phyloP scores from a whole-genome alignment of 1,139 yeast species.

The Candida sp. region DNA sequence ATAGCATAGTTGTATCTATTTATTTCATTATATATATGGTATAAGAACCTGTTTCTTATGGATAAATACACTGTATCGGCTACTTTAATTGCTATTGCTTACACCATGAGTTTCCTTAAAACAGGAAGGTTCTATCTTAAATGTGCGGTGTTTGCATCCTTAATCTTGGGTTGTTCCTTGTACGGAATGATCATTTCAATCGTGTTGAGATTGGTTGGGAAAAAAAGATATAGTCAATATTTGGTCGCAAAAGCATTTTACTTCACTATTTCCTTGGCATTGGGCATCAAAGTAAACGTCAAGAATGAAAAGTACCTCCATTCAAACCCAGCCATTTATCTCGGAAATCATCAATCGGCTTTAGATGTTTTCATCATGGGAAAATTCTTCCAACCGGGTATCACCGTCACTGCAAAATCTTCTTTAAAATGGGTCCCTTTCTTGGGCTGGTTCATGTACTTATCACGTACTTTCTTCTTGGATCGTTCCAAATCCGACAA shows the following conservation, averaged over 20 bases:
- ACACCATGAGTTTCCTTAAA: not conserved
- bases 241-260: conserved; percentile 85
- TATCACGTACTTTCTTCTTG: conserved; percentile 87
- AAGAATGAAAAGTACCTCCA: conserved; percentile 52
- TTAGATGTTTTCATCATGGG: conserved; percentile 82
- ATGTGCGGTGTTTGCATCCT: conserved; percentile 48
- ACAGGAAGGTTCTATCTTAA: conserved; percentile 48
- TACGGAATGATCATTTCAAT: conserved; percentile 80
- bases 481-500: conserved; percentile 79
- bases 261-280: conserved; percentile 48
- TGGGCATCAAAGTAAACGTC: conserved; percentile 70
- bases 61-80: not conserved
- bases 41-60: too few relatives aligned
- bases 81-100: not conserved
- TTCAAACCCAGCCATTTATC: conserved; percentile 73
- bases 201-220: conserved; percentile 63
- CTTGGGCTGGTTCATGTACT: conserved; percentile 92
- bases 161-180: conserved; percentile 59
- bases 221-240: conserved; percentile 82
- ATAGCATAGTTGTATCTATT: too few relatives aligned
- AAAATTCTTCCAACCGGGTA: conserved; percentile 78
- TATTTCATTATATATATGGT: too few relatives aligned
- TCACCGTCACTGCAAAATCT: conserved; percentile 90
- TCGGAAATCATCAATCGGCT: conserved; percentile 91
- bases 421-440: conserved; percentile 85